Evolutionary conservation across 2,329 filamentous ascomycete genomes (phyloP).

Genomic region (Ascochyta lentis): DNA sequence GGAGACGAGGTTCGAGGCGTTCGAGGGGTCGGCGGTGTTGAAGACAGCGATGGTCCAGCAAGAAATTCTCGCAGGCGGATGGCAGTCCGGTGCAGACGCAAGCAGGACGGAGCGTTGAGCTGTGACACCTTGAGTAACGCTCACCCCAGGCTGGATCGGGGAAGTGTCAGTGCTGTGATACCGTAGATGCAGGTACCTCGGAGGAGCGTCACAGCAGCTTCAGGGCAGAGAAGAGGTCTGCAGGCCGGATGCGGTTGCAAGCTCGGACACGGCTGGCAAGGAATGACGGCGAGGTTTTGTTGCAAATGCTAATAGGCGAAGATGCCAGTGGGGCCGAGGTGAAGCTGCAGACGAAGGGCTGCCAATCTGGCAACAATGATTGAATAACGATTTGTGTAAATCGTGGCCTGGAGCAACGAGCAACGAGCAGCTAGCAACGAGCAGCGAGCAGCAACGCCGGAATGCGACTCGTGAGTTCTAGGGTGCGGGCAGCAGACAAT

Average conservation of each 20-base stretch:
- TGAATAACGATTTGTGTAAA: slow-evolving; percentile 42
- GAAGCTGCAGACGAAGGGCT: slow-evolving; percentile 38
- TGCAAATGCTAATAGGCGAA: slow-evolving; percentile 38
- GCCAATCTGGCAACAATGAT: slow-evolving; percentile 32
- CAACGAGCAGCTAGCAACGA: slow-evolving; percentile 38
- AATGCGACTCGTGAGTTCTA: slow-evolving; percentile 41
- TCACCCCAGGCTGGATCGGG: slow-evolving; percentile 31
- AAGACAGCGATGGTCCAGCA: slow-evolving; percentile 30
- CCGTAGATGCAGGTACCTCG: slow-evolving; percentile 43
- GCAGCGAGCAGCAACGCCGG: slow-evolving; percentile 36
- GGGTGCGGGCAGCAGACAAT: slow-evolving; percentile 27
- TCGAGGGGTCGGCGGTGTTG: slow-evolving; percentile 27
- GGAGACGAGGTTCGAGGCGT: slow-evolving; percentile 21
- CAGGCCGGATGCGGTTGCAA: slow-evolving; percentile 28
- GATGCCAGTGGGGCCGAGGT: slow-evolving; percentile 39
- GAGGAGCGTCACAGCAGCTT: slow-evolving; percentile 36
- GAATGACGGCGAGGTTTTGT: slow-evolving; percentile 32
- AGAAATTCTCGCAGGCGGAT: slow-evolving; percentile 27
- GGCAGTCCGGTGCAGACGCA: slow-evolving; percentile 29
- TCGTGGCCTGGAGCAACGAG: slow-evolving; percentile 40
- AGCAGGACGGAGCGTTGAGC: slow-evolving; percentile 32
- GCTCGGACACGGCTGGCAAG: slow-evolving; percentile 26
- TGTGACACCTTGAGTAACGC: slow-evolving; percentile 37
- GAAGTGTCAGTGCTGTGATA: slow-evolving; percentile 39
- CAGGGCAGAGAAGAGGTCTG: slow-evolving; percentile 24